A percentile compares a stretch with the other conserved stretches of the same genome.
Conservation (phyloP, 2,329 filamentous ascomycete genomes). For the Colletotrichum karsti region DNA sequence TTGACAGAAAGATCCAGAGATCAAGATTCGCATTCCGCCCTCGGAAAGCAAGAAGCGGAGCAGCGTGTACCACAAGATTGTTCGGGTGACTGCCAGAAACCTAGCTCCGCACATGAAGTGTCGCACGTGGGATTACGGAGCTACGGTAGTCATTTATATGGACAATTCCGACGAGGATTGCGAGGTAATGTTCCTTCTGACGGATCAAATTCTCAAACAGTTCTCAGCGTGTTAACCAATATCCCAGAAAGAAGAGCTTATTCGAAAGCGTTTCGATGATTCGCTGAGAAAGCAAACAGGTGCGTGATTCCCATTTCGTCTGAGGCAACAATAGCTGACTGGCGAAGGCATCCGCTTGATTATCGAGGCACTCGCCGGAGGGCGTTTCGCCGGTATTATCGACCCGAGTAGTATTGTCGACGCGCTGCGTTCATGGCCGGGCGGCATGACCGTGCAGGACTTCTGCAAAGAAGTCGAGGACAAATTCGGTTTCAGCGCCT, state of each 20-base stretch:
- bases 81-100: neutral
- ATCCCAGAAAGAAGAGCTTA: neutral
- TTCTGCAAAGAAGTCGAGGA: neutral
- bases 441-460: neutral
- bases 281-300: neutral
- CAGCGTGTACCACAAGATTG: constrained; percentile 1
- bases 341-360: constrained; percentile 36
- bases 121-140: neutral
- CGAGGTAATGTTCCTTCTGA: no score
- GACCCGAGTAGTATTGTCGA: neutral
- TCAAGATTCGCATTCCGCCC: neutral
- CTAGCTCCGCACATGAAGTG: constrained; percentile 2
- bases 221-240: no score
- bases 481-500: neutral
- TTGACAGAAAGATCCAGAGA: neutral
- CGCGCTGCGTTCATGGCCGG: neutral
- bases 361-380: constrained; percentile 10
- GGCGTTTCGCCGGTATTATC: neutral
- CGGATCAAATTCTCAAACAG: no score
- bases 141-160: neutral
- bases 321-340: neutral
- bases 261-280: neutral
- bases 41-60: neutral
- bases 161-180: neutral
- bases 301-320: neutral